phyloP scores from a whole-genome alignment of 768 basidiomycete genomes.

The Hericium coralloides region DNA sequence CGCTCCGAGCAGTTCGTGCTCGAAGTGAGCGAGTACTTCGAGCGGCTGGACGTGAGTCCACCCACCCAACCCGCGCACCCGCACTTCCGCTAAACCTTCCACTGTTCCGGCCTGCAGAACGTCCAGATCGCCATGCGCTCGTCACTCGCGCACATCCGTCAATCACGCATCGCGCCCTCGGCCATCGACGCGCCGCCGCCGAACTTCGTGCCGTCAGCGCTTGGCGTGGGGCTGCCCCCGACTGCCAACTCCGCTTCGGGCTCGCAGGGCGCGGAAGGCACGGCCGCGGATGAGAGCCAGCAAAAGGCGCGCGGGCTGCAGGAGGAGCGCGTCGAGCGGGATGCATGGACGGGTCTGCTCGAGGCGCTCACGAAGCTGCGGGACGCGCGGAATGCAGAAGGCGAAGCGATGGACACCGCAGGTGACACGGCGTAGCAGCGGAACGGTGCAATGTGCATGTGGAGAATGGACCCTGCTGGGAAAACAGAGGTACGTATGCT shows the following conservation, averaged over 20 bases:
- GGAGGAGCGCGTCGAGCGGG: slow-evolving; percentile 65
- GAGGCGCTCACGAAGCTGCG: slow-evolving; percentile 40
- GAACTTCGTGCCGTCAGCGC: slow-evolving; percentile 66
- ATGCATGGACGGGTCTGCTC: slow-evolving; percentile 72
- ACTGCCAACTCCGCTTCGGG: slow-evolving; percentile 15
- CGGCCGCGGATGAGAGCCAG: slow-evolving; percentile 8
- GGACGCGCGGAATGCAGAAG: background rate
- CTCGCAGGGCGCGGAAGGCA: slow-evolving; percentile 13
- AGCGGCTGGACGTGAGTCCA: slow-evolving; percentile 61
- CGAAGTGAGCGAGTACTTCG: slow-evolving; percentile 81
- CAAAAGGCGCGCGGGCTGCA: slow-evolving; percentile 54
- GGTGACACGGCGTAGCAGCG: background rate
- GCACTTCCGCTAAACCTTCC: background rate
- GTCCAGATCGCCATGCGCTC: slow-evolving; percentile 72
- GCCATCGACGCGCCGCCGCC: slow-evolving; percentile 74
- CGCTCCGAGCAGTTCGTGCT: slow-evolving; percentile 79
- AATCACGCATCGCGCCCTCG: slow-evolving; percentile 78
- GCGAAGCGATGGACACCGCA: background rate
- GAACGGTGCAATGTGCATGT: background rate
- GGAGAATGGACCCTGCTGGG: background rate
- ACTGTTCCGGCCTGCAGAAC: too few relatives aligned
- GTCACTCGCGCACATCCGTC: slow-evolving; percentile 71
- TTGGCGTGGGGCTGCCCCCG: slow-evolving; percentile 64
- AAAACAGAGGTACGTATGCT: background rate
- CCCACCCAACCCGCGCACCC: background rate